phyloP scores from a whole-genome alignment of 192 early-diverging fungal genomes.

The Geranomyces variabilis region DNA sequence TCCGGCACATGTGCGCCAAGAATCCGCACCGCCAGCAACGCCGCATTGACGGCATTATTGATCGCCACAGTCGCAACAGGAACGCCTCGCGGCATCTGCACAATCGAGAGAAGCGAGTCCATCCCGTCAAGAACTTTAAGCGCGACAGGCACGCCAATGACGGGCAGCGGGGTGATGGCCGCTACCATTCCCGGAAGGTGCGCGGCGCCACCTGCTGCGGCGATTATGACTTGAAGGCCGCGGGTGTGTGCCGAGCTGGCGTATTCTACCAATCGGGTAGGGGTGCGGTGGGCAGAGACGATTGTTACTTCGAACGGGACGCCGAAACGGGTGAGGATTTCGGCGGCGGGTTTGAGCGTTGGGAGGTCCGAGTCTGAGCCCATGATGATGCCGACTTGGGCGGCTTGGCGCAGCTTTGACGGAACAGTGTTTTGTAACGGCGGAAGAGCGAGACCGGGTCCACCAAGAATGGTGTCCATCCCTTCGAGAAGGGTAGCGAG shows the following conservation, averaged over 20 bases:
- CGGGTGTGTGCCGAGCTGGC: conserved; percentile 83
- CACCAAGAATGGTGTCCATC: conserved; percentile 59
- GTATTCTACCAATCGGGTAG: conserved; percentile 90
- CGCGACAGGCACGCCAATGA: conserved; percentile 96
- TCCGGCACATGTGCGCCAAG: conserved; percentile 78
- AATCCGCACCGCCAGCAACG: conserved; percentile 89
- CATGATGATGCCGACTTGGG: conserved; percentile 98
- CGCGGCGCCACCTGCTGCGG: conserved; percentile 97
- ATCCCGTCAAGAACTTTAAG: conserved; percentile 91
- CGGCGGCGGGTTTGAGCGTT: conserved; percentile 87
- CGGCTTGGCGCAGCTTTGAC: conserved; percentile 39
- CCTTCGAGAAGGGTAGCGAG: conserved; percentile 76
- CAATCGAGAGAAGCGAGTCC: conserved; percentile 96
- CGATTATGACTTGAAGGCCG: conserved; percentile 96
- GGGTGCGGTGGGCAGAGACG: conserved; percentile 97
- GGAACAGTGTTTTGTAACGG: neutral
- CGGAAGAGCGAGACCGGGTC: conserved; percentile 12
- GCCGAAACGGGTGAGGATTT: conserved; percentile 84
- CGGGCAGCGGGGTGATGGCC: conserved; percentile 93
- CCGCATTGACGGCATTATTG: conserved; percentile 97
- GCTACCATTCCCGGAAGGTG: conserved; percentile 99
- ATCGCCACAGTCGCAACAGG: conserved; percentile 99
- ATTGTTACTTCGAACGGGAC: conserved; percentile 97
- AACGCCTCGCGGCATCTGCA: conserved; percentile 99
- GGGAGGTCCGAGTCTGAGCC: conserved; percentile 98